Evolutionary conservation across 495 filamentous ascomycete species (phyloP), one percentile per base, ranked within the genome.

Genomic region (Aspergillus indologenus): DNA sequence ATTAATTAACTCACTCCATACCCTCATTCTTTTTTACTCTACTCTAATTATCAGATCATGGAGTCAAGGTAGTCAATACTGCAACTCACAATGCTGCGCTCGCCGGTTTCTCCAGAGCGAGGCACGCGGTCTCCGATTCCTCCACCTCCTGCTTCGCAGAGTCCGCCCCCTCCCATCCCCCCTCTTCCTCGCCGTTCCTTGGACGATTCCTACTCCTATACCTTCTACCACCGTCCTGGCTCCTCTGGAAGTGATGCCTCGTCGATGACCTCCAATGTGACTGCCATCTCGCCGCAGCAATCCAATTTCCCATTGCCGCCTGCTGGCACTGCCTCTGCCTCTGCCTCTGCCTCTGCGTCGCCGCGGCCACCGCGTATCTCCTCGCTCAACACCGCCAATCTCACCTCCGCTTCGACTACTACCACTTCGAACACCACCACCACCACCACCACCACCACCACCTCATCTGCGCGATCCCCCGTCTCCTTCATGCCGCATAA

Each of bases 221-320:
- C 58, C 54, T 40, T 11, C 34, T 40, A 40, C 34, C 12, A 40
- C 34, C 75, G 72, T 43, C 70, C 75, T 53, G 76, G 70, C 64
- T 78, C 77, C 51, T 81, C 80, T 53, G 79, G 78, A 66, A 82
- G 79, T 67, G 79, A 82, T 73, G 76, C 77, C 57, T 82, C 80
- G 9, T 71, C 68, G 23, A 60, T 62, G 45, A 72, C 71, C 34
- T 82, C 80, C 19, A 79, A 80, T 64, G 71, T 80, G 58, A 81
- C 80, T 29, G 73, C 77, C 20, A 71, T 75, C 50, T 80, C 76
- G 6, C 70, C 70, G 0, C 68, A 69, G 42, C 60, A 61, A 24
- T 56, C 65, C 58, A 56, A 61, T 23, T 63, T 67, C 21, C 55
- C 59, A 11, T 29, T 40, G 34, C 34, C 12, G 34, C 34, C 12